Evolutionary conservation across 129 eudicot genomes (phyloP).

Genomic region (carrot (Daucus carota)): DH1_v3.0 NC_030382.2:41474501-41475000

Average conservation of each 20-base stretch:
- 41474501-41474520: neutral
- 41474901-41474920: neutral
- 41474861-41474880: neutral
- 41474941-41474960: neutral
- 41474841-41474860: neutral
- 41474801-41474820: neutral
- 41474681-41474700: neutral
- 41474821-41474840: neutral
- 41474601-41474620: neutral
- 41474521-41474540: neutral
- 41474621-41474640: slow-evolving; percentile 2
- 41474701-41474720: neutral
- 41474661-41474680: neutral
- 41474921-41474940: neutral
- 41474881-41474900: neutral
- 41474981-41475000: neutral
- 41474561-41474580: neutral
- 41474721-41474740: neutral
- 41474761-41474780: slow-evolving; percentile 12
- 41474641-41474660: neutral
- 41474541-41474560: neutral
- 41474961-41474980: neutral
- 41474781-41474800: slow-evolving; percentile 1
- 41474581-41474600: neutral
- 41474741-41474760: slow-evolving; percentile 3